Base-by-base conservation (phyloP, 2,329 filamentous ascomycete species). In the Hymenoscyphus infarciens region DNA sequence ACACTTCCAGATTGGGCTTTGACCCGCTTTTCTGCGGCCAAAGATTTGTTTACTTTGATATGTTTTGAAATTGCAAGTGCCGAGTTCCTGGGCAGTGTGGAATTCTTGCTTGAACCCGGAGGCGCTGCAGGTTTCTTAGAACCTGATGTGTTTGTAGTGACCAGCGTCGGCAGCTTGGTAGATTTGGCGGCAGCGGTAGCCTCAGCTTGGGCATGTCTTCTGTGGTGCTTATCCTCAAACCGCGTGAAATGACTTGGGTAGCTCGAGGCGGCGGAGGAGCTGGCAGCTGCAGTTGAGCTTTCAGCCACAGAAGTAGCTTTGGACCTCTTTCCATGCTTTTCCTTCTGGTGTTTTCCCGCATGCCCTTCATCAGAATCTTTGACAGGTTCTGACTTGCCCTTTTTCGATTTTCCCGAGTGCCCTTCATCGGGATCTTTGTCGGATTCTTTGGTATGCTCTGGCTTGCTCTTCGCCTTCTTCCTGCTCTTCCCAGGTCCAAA, bases 401-500 rank as follows among this genome's bases (percentile, higher is more conserved):
- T 19, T 45, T 59, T 59, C 39, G 22, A 31, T 15, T 27, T 49
- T n/a, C 45, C 38, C 42, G 25, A n/a, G 7, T 33, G 13, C 13
- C 27, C 22, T 16, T 16, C 38, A 35, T 10, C 15, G 16, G 39
- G 25, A 25, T 59, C 52, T 35, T 61, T 22, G 15, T 56, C 39
- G 22, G 38, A 55, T 71, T 5, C 22, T 16, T 59, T 52, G 11
- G 10, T 39, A 31, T 13, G 68, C 3, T 74, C 72, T 33, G 57
- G 22, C 33, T 61, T 66, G 52, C 52, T 25, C 71, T 77, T 3
- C 73, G 74, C 39, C n/a, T 38, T 19, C 56, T 56, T 62, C n/a
- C 78, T 73, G 74, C 83, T 78, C 65, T 79, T 74, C 63, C 80
- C 74, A 35, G 80, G 79, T 25, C 78, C 76, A 16, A 95, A 79